Base-by-base conservation (phyloP, 768 basidiomycete genomes). In the Collybiopsis luxurians region DNA sequence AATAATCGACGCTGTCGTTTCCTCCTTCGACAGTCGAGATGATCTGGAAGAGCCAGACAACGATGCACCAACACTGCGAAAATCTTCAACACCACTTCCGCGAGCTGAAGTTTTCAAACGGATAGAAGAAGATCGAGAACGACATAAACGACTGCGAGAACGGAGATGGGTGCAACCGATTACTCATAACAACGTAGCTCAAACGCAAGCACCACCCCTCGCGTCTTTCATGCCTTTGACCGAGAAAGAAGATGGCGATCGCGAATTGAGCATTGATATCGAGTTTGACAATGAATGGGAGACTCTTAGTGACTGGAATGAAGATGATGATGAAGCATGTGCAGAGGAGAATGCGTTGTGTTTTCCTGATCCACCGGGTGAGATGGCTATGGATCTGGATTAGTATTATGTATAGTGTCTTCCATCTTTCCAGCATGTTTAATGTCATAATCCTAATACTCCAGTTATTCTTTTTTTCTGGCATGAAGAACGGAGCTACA, bases 271-370 rank as follows among this genome's bases (percentile, higher is more conserved):
- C 19, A 72, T 88, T 43, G 91, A 92, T 61, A 87, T 92, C 55
- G 90, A 92, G 68, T 93, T 92, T 63, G 90, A 93, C 64, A 91
- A 92, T 59, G 89, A 89, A 59, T 93, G 91, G 90, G 91, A 92
- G 69, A 84, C 89, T 40, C 90, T 88, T 50, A 92, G 90, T 62
- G 90, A 92, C 71, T 92, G 90, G 89, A 92, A 92, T 68, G 90
- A 92, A 68, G 90, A 92, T 60, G 90, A 92, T 63, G 85, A 87
- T 2, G 90, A 92, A 57, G 88, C 86, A 2, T 83, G 82, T 19
- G 69, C 67, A 21, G 90, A 92, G 63, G 89, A 92, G 69, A 84
- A 82, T 53, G 79, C 79, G 46, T 66, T 91, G 3, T 90, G 90
- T 67, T 90, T 87, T 70, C 82, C 85, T 17, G 69, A 66, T 26